Conservation (phyloP, 2,329 filamentous ascomycete species). For the Diaporthe destruens region DNA sequence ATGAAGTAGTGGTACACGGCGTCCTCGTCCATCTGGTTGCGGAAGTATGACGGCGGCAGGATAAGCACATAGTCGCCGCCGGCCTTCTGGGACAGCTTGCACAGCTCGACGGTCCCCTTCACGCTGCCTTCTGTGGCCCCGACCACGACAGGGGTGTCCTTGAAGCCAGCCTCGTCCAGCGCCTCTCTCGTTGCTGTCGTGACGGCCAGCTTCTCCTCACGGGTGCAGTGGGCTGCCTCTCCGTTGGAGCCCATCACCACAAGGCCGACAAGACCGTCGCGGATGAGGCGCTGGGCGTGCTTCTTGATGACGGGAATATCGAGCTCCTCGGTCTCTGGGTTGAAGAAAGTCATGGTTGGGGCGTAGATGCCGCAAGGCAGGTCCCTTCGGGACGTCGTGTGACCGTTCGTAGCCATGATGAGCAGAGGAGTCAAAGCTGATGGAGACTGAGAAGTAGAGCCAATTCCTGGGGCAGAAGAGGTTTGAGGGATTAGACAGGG, state of each 20-base stretch:
- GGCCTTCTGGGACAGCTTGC: constrained; percentile 73
- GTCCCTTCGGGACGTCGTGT: constrained; percentile 60
- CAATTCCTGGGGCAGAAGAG: not conserved
- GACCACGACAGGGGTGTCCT: constrained; percentile 81
- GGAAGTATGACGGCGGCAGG: constrained; percentile 87
- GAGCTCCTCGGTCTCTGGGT: constrained; percentile 85
- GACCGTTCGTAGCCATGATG: constrained; percentile 52
- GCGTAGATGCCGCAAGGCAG: constrained; percentile 88
- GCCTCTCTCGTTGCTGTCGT: constrained; percentile 84
- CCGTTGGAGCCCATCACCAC: constrained; percentile 93
- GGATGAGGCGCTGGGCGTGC: constrained; percentile 82
- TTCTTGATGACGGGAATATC: constrained; percentile 84
- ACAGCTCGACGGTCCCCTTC: constrained; percentile 81
- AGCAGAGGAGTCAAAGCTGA: constrained; percentile 1
- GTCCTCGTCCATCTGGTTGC: constrained; percentile 79
- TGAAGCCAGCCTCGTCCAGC: constrained; percentile 83
- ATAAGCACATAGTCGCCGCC: constrained; percentile 86
- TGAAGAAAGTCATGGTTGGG: constrained; percentile 92
- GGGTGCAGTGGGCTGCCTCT: constrained; percentile 86
- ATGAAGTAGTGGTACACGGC: constrained; percentile 80
- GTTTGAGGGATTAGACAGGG: not conserved
- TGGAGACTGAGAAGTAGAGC: not conserved
- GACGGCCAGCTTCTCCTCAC: constrained; percentile 80
- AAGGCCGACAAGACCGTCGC: constrained; percentile 83
- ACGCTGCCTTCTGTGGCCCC: constrained; percentile 87